Evolutionary conservation across 768 basidiomycete species (phyloP), one percentile per base, ranked within the genome.

Genomic region (Agaricus sinodeliciosus): DNA sequence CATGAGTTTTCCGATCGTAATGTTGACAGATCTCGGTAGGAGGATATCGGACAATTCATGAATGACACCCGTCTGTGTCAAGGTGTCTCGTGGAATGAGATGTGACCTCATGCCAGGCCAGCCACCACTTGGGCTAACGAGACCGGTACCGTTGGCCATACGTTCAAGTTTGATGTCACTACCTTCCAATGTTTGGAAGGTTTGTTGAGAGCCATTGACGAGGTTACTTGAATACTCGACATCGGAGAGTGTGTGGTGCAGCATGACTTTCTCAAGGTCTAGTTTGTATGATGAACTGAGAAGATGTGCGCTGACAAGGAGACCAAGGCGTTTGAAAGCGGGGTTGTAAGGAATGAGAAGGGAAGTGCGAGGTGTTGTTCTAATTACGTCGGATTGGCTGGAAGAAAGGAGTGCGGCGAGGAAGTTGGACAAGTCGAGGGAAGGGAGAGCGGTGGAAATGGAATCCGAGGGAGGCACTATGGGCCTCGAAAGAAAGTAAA

Each of bases 401-500:
- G 92, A 87, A 2, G 95, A 90, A 65, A 92, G 94, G 25, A 93
- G 73, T 6, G 92, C 85, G 0, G 94, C 93, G 44, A 98, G 79
- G 70, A 94, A 99, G 16, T 85, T 81, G 2, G 95, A 97, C 15
- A 93, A 76, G 37, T 92, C 84, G n/a, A 96, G 77, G 50, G 79
- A 72, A 2, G 92, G 87, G 13, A 94, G 72, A 12, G 90, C 85
- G 5, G 89, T 85, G 63, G 87, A 80, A 39, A 98, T 72, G 12
- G 85, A 79, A 63, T 94, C 88, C 2, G 77, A 73, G 0, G 96
- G 96, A 13, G 92, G 93, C 2, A 82, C 73, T 43, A 98, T 74
- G 1, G 94, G 85, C 25, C 82, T 79, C 3, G 93, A 87, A 42
- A 98, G 69, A 60, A 97, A 87, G 69, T 98, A 99, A 56, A 99